Conservation (phyloP, 345 rosid genomes). For the Syzygium aqueum region DNA sequence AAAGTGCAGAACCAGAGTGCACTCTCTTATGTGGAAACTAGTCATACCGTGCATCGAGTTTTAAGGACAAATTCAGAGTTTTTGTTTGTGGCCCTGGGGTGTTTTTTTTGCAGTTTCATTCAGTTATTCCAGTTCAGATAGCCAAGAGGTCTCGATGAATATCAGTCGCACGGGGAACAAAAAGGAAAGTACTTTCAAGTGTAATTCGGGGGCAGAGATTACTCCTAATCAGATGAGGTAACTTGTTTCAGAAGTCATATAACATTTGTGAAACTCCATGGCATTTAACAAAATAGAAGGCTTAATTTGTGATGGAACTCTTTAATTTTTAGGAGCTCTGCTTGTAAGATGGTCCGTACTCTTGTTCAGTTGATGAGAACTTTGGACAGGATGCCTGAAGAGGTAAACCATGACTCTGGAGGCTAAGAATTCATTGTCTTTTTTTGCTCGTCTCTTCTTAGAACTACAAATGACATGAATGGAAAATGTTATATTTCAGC, state of each 20-base stretch:
- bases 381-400: slow-evolving; percentile 89
- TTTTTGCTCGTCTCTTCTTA: background rate
- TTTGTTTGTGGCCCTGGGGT: background rate
- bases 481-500: slow-evolving; percentile 36
- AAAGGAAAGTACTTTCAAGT: slow-evolving; percentile 68
- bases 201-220: slow-evolving; percentile 56
- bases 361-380: slow-evolving; percentile 96
- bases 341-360: slow-evolving; percentile 94
- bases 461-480: background rate
- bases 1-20: background rate
- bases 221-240: slow-evolving; percentile 96
- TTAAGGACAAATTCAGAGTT: background rate
- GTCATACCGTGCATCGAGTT: background rate
- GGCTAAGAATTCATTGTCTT: background rate
- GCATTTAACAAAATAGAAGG: background rate
- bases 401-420: slow-evolving; percentile 27
- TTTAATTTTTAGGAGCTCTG: slow-evolving; percentile 59
- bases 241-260: background rate
- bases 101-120: slow-evolving; percentile 73
- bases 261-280: background rate
- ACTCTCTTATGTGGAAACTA: background rate
- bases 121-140: slow-evolving; percentile 65
- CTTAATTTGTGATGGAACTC: background rate
- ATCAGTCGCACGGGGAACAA: slow-evolving; percentile 72
- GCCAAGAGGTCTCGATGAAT: slow-evolving; percentile 83